Conservation (phyloP, 2,329 filamentous ascomycete species). For the Arthroderma sp. region DNA sequence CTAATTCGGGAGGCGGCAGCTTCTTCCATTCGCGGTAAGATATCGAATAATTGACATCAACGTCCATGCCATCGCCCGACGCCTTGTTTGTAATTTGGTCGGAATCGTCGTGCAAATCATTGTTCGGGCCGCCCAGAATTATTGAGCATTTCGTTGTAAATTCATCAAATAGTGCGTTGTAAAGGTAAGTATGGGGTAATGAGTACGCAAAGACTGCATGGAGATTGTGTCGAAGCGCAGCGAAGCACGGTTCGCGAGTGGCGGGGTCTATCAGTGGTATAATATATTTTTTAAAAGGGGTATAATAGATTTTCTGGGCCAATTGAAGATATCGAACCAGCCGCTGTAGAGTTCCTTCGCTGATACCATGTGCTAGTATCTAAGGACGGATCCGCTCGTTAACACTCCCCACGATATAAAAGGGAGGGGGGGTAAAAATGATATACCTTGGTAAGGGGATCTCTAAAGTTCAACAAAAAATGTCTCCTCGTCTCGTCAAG, state of each 20-base stretch:
- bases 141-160: constrained; percentile 32
- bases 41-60: constrained; percentile 23
- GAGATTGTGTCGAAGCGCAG: constrained; percentile 30
- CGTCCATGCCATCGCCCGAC: constrained; percentile 23
- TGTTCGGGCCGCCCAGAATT: constrained; percentile 28
- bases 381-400: background rate
- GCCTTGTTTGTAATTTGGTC: background rate
- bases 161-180: constrained; percentile 31
- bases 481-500: constrained; percentile 30
- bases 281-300: constrained; percentile 23
- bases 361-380: background rate
- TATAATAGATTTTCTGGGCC: constrained; percentile 25
- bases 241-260: constrained; percentile 19
- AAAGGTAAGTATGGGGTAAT: constrained; percentile 29
- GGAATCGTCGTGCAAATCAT: constrained; percentile 4
- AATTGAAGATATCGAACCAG: constrained; percentile 24
- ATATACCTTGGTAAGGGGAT: constrained; percentile 22
- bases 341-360: constrained; percentile 16
- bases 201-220: constrained; percentile 37
- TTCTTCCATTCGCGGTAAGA: constrained; percentile 27
- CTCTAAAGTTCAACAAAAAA: constrained; percentile 27
- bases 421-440: too few species aligned
- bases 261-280: constrained; percentile 16
- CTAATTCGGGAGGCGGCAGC: constrained; percentile 17
- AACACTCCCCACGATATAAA: too few species aligned